Conservation (phyloP, 2,329 filamentous ascomycete species). For the Neobulgaria alba region DNA sequence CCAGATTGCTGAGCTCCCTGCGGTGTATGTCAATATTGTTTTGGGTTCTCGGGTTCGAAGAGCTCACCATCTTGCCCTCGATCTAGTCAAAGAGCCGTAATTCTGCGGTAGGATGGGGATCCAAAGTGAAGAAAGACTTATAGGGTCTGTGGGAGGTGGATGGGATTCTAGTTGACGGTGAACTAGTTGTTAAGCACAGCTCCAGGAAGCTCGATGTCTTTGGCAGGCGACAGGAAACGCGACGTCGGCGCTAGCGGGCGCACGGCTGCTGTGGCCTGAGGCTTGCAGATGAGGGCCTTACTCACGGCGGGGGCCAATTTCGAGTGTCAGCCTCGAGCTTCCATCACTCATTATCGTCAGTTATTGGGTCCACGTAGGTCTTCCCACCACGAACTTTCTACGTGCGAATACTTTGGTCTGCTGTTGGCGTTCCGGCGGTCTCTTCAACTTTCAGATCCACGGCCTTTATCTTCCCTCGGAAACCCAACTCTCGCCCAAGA, state of each 20-base stretch:
- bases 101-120: not conserved
- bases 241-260: conserved; percentile 3
- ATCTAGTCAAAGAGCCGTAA: conserved; percentile 6
- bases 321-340: too few relatives aligned
- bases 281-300: too few relatives aligned
- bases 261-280: too few relatives aligned
- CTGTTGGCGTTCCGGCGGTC: too few relatives aligned
- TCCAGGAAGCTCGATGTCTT: conserved; percentile 14
- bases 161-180: conserved; percentile 1
- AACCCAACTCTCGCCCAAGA: too few relatives aligned
- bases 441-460: too few relatives aligned
- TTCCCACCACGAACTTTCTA: too few relatives aligned
- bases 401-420: too few relatives aligned
- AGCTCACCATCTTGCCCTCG: conserved; percentile 25
- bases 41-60: conserved; percentile 3
- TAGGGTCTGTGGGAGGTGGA: not conserved
- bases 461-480: too few relatives aligned
- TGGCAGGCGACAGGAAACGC: conserved; percentile 21
- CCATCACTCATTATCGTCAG: too few relatives aligned
- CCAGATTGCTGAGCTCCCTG: conserved; percentile 37
- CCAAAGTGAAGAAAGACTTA: conserved; percentile 4
- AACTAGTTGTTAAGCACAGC: conserved; percentile 19
- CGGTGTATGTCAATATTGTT: conserved; percentile 15
- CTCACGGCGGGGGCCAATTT: too few relatives aligned
- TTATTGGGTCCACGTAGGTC: too few relatives aligned